These are phyloP conservation scores for Nissolia schottii DNA, from an alignment of 306 rosid species.

Conservation along the genomic window DNA sequence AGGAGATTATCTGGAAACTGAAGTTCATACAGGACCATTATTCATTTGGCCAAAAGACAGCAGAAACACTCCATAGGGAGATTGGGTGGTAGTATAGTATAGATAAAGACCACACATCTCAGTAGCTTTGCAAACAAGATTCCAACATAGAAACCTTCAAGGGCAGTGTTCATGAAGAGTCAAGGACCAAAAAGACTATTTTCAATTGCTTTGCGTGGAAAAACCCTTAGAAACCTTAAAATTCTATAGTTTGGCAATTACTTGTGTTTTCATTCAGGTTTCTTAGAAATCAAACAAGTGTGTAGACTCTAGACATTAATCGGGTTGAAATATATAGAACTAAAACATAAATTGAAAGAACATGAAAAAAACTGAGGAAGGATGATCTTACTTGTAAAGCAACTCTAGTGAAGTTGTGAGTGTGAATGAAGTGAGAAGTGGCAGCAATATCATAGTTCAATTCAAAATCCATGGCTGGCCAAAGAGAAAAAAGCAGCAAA, in stretches of 20 bases:
- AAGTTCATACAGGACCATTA: background rate
- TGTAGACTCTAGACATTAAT: background rate
- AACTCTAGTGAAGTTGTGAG: constrained; percentile 56
- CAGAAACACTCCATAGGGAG: background rate
- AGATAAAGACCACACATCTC: background rate
- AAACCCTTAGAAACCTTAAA: background rate
- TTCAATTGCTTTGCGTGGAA: background rate
- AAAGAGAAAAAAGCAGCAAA: background rate
- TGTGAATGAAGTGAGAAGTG: constrained; percentile 57
- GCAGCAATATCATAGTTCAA: constrained; percentile 55
- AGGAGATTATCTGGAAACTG: constrained; percentile 87
- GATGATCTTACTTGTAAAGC: constrained; percentile 62
- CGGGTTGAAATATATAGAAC: background rate
- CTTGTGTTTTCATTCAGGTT: background rate
- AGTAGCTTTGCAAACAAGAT: background rate
- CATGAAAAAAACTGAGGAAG: background rate
- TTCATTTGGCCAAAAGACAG: background rate
- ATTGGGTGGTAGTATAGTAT: no score
- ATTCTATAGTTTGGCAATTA: background rate
- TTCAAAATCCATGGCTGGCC: constrained; percentile 65
- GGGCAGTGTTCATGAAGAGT: background rate
- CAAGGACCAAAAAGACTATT: background rate
- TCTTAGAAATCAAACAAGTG: background rate
- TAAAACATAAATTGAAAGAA: background rate
- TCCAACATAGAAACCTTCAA: background rate